Evolutionary conservation across 768 basidiomycete species (phyloP), one percentile per base, ranked within the genome.

Genomic region (Naganishia kalamii): DNA sequence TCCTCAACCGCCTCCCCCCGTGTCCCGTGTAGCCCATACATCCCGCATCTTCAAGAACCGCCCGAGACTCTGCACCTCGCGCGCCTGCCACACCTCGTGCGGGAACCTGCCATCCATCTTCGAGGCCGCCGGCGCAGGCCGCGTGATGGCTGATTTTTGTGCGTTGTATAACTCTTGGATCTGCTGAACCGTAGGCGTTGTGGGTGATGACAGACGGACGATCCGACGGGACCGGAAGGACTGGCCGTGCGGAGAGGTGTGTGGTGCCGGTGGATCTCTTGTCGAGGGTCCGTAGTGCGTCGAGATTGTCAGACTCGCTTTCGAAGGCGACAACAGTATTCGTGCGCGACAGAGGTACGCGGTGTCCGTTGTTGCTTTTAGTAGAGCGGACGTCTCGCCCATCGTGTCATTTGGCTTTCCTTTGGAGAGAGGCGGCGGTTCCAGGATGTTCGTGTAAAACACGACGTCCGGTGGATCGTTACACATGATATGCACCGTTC

Each of bases 401-500:
- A 35, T 40, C 17, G 10, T 19, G 37, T 57, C 54, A 33, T 57
- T 37, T 33, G 19, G 8, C 8, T 35, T 13, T 41, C 17, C 32
- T 25, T 3, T 6, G 19, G 11, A 17, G 2, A n/a, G 54, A 2
- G n/a, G 2, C 7, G 54, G 35, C n/a, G 2, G 35, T 57, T 37
- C 32, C 6, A 57, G 21, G 12, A 57, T 57, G 30, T 37, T 40
- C 12, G 54, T 57, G 23, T 57, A 57, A 15, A 57, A 63, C 3
- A 63, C 62, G 29, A 63, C 37, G 33, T 63, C 62, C 30, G 62
- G 62, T 21, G 62, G 62, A 29, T 48, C 30, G 35, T 63, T 51
- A 23, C 62, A 63, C 62, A 41, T 49, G 17, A 63, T 13, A 29
- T 63, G 62, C 1, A 63, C 30, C 11, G 46, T 48, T 21, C 62